Conservation (phyloP, 225 moss, liverwort and hornwort species). For the Pseudoscleropodium purum region DNA sequence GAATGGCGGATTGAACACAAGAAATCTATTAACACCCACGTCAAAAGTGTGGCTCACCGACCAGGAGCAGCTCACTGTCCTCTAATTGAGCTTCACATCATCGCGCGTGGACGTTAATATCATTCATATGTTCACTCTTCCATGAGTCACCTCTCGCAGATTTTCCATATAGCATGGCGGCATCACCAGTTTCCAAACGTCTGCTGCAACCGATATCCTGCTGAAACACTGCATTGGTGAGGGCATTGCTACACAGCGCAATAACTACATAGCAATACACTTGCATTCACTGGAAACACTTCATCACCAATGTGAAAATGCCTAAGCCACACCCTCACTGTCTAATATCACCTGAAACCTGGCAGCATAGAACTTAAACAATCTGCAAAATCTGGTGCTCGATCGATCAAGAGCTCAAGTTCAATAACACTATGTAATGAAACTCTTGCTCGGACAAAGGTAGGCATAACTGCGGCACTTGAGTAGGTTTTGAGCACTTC, state of each 20-base stretch:
- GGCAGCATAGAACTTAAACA: not conserved
- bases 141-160: not conserved
- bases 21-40: slow-evolving; percentile 20
- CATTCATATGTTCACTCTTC: slow-evolving; percentile 22
- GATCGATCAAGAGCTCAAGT: not conserved
- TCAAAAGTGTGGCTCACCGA: not conserved
- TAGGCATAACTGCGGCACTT: not conserved
- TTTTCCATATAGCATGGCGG: not conserved
- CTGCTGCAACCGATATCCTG: not conserved
- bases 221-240: not conserved
- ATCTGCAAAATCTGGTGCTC: not conserved
- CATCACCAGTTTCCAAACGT: not conserved
- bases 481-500: not conserved
- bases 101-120: slow-evolving; percentile 22
- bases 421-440: not conserved
- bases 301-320: not conserved
- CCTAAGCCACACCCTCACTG: not conserved
- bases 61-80: not conserved
- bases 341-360: not conserved
- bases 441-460: not conserved
- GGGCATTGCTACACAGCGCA: not conserved
- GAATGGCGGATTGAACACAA: slow-evolving; percentile 6
- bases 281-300: not conserved
- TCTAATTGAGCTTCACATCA: not conserved
- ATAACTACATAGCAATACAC: too few species aligned